Evolutionary conservation across 805 yeast genomes (phyloP), one percentile per base, ranked within the genome.

Genomic region (Sugiyamaella mastotermitis): DNA sequence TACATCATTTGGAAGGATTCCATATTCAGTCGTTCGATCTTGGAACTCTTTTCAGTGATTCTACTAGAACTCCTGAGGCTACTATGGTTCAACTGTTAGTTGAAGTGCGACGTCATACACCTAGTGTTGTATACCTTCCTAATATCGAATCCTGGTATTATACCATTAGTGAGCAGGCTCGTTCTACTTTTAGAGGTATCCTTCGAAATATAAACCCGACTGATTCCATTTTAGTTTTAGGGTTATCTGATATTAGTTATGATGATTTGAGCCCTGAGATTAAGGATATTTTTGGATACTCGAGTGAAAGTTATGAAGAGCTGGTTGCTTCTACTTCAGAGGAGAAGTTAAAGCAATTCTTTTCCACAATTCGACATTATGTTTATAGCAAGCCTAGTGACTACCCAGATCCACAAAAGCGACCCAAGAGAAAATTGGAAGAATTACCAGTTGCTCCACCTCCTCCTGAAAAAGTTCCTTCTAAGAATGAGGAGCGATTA

Each of bases 91-190:
- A 85, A 55, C 71, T 83, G 28, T 80, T 92, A 52, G 68, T 82
- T 16, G 98, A 92, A 60, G 92, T 94, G 4, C 74, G 83, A 47
- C 74, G 94, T 53, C 94, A 90, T 46, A 82, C 83, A 42, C 98
- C 97, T 0, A 74, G 95, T 6, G 80, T 92, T 11, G 63, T 92
- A 2, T 82, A 74, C 55, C 74, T 92, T 35, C 96, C 97, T 3
- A 82, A 83, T 52, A 63, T 86, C 36, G 86, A 86, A 41, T 72
- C 78, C 7, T 86, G 95, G 87, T 65, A 71, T 38, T 68, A 64
- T 8, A 78, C 84, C 3, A 71, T 84, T 26, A 74, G 86, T 0
- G 76, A 71, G 9, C 68, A 84, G 2, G 85, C 88, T 1, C 74
- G 74, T 45, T 75, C 87, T 1, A 80, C 92, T 1, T 68, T 92